Evolutionary conservation across 108 stramenopile genomes (phyloP).

Genomic region (Aureococcus anophagefferens): DNA sequence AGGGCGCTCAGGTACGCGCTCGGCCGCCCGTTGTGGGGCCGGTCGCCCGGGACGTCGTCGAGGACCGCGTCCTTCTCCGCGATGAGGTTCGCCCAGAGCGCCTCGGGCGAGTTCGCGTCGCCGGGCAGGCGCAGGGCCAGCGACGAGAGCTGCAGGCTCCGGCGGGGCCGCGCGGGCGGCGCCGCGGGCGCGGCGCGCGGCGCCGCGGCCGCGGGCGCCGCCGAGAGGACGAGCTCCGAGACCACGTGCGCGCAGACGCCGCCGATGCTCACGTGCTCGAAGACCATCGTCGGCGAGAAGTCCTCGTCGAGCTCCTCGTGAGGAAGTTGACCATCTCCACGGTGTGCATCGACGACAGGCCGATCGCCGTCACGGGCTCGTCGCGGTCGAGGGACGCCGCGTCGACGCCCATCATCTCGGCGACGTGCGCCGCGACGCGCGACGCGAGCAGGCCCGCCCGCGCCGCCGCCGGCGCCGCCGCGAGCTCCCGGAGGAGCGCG

Average conservation of each 20-base stretch:
- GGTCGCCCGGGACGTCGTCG: neutral
- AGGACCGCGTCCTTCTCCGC: neutral
- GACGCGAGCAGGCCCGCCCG: neutral
- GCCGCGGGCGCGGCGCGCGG: no score
- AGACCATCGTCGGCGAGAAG: neutral
- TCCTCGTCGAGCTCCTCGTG: neutral
- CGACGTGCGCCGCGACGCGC: neutral
- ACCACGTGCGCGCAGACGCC: neutral
- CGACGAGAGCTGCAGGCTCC: neutral
- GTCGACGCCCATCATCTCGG: neutral
- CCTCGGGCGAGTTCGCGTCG: neutral
- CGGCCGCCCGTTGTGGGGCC: neutral
- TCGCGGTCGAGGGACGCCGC: neutral
- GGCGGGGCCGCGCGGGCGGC: no score
- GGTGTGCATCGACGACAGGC: neutral
- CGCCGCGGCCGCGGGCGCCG: no score
- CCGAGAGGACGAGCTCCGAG: no score
- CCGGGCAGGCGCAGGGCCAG: conserved; percentile 2
- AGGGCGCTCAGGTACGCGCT: neutral
- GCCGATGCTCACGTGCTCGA: neutral
- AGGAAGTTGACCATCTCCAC: neutral
- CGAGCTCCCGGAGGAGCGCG: no score
- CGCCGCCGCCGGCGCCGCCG: no score
- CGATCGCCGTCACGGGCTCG: neutral
- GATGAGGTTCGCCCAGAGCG: neutral